Base-by-base conservation (phyloP, 1,139 yeast genomes). In the Meyerozyma sp. region DNA sequence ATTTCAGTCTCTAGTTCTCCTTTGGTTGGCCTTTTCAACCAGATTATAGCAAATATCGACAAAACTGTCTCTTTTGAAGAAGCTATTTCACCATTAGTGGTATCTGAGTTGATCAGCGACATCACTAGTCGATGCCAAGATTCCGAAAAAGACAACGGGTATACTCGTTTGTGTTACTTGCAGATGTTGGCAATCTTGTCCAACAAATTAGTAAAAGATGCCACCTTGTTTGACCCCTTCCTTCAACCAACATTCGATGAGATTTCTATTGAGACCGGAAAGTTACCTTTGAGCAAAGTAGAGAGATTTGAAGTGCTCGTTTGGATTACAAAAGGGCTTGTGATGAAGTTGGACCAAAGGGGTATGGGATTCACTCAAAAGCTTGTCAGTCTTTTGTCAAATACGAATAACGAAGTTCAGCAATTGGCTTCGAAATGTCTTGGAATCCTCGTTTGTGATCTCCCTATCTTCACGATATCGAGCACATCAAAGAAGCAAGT, bases 241-340 rank as follows among this genome's bases (percentile, higher is more conserved):
- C 26, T 34, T 11, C 13, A 18, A 9, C 14, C 25, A 8, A 34
- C 37, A 9, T 34, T 5, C 26, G 16, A 21, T 8, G 26, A 20
- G 11, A 16, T 34, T 34, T n/a, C 26, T 4, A 11, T 10, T 11
- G n/a, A 10, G 10, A 16, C 11, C 8, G 26, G 37, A 9, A 10
- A 10, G 26, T 21, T 18, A 14, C 21, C 36, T 10, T 11, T 10
- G 18, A 11, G 10, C 13, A 18, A 10, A 5, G 26, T 18, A 4
- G 7, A 34, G 14, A 34, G n/a, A 25, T 34, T 85, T 41, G 95
- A 88, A 58, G 57, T 75, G 0, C 62, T 72, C 27, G 66, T 82
- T 1, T 89, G 96, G 96, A 62, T 81, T 5, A 66, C 82, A 26
- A 90, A 88, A 59, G 94, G 87, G 0, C 68, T 86, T 41, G 57